Percentiles rank a stretch among this genome's conserved stretches.
Conservation (phyloP, 2,329 filamentous ascomycete species). For the Graphiopsis chlorocephala region DNA sequence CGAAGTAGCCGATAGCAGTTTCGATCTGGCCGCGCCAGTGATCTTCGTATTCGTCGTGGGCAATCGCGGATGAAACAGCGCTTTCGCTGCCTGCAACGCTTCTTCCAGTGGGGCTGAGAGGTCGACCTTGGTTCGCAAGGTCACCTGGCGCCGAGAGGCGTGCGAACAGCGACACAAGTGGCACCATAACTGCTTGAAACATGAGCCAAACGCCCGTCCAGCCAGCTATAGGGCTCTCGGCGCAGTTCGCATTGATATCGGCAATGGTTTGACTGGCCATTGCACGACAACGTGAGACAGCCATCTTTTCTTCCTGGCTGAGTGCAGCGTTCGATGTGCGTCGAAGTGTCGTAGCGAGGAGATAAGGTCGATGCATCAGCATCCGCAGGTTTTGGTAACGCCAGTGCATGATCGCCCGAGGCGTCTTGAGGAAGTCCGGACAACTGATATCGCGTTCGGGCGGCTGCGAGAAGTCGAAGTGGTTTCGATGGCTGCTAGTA, state of each 20-base stretch:
- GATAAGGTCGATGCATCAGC: slow-evolving; percentile 69
- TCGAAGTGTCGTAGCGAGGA: slow-evolving; percentile 62
- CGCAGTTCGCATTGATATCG: slow-evolving; percentile 68
- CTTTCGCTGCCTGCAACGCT: slow-evolving; percentile 34
- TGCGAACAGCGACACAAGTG: slow-evolving; percentile 67
- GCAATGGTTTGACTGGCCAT: slow-evolving; percentile 69
- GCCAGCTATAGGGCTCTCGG: slow-evolving; percentile 70
- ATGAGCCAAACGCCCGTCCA: slow-evolving; percentile 83
- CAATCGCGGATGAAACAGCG: slow-evolving; percentile 26
- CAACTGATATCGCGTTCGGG: slow-evolving; percentile 55
- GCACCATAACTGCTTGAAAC: slow-evolving; percentile 77
- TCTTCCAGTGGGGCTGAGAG: slow-evolving; percentile 22
- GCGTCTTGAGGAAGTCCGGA: slow-evolving; percentile 67
- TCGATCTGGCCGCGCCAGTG: slow-evolving; percentile 44
- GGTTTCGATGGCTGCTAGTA: slow-evolving; percentile 18
- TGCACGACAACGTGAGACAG: slow-evolving; percentile 66
- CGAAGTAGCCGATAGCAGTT: slow-evolving; percentile 43
- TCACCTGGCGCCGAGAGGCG: slow-evolving; percentile 21
- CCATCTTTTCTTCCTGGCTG: slow-evolving; percentile 62
- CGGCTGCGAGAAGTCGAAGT: slow-evolving; percentile 57
- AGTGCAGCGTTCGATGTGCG: slow-evolving; percentile 50
- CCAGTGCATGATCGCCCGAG: slow-evolving; percentile 77
- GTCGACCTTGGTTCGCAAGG: slow-evolving; percentile 19
- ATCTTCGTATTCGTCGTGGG: slow-evolving; percentile 33
- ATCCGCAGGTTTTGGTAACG: slow-evolving; percentile 75